Evolutionary conservation across 805 yeast genomes (phyloP).

Genomic region (Candida caryicola): DNA sequence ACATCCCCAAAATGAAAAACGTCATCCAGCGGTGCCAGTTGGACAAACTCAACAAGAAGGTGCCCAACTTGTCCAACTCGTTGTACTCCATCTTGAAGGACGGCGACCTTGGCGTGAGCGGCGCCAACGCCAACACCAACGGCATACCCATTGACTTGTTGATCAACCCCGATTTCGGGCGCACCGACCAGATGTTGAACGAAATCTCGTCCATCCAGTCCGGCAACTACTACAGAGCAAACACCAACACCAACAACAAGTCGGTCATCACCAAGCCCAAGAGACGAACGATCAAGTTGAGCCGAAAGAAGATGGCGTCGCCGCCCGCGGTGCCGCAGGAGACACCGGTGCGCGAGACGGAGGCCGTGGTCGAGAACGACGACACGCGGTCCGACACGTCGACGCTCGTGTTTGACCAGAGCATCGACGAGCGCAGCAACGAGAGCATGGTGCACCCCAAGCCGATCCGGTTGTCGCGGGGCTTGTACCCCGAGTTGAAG

Average conservation of each 20-base stretch:
- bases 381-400: constrained; percentile 7
- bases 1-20: constrained; percentile 55
- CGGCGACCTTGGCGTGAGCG: constrained; percentile 5
- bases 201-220: constrained; percentile 47
- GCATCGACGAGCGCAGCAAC: constrained; percentile 1
- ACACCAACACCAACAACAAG: constrained; percentile 19
- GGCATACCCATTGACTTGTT: constrained; percentile 42
- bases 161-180: constrained; percentile 21
- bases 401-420: constrained; percentile 7
- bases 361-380: constrained; percentile 1
- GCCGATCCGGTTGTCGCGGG: constrained; percentile 13
- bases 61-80: constrained; percentile 37
- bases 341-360: constrained; percentile 1
- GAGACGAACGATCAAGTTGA: constrained; percentile 40
- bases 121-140: constrained; percentile 19
- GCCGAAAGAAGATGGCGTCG: constrained; percentile 11
- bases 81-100: constrained; percentile 36
- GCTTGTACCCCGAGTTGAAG: constrained; percentile 12
- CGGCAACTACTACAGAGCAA: constrained; percentile 36
- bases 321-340: constrained; percentile 2
- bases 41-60: constrained; percentile 39
- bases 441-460: constrained; percentile 13
- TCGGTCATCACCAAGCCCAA: constrained; percentile 32
- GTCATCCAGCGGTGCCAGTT: constrained; percentile 56
- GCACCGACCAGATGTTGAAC: constrained; percentile 36